Evolutionary conservation across 2,329 filamentous ascomycete species (phyloP), one percentile per base, ranked within the genome.

Genomic region (Pleomassaria siparia): DNA sequence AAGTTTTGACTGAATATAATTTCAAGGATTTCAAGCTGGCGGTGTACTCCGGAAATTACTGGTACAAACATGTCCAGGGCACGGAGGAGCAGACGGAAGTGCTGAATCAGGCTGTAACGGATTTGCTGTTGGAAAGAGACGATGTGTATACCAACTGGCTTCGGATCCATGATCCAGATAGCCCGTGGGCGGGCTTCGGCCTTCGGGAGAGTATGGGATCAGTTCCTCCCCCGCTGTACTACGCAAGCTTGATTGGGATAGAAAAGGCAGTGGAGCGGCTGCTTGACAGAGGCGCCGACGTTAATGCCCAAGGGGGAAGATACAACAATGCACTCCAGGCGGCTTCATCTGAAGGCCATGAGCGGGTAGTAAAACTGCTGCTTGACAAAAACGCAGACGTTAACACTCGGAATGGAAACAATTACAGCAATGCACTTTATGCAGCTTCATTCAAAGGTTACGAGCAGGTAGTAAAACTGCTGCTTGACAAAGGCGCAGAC

Each of bases 301-400:
- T 44, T 28, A 50, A 50, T 37, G 48, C 44, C 20, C 40, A 44
- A 20, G 45, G 45, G 39, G 45, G 45, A 43, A 2, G 24, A 4
- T 46, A 47, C 33, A 36, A 40, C 44, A 53, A 50, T 33, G 47
- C 47, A 33, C 56, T 63, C 40, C 56, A 60, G 44, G 53, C 45
- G 33, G 53, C 53, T 49, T 47, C 54, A 52, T 20, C 7, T 15
- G 2, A 26, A 48, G 55, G 54, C 40, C 25, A 60, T 39, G 22
- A 53, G 21, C 12, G 40, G 20, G 45, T 58, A 2, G 60, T 65
- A 15, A 44, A 54, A 43, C 37, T 54, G 24, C 48, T 66, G 39
- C 47, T 67, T 13, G 32, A 54, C 7, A 41, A 30, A 16, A 51
- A 57, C 15, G 59, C 57, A n/a, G n/a, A n/a, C n/a, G n/a, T n/a